Evolutionary conservation across 495 filamentous ascomycete species (phyloP), one percentile per base, ranked within the genome.

Genomic region (Terfezia claveryi): DNA sequence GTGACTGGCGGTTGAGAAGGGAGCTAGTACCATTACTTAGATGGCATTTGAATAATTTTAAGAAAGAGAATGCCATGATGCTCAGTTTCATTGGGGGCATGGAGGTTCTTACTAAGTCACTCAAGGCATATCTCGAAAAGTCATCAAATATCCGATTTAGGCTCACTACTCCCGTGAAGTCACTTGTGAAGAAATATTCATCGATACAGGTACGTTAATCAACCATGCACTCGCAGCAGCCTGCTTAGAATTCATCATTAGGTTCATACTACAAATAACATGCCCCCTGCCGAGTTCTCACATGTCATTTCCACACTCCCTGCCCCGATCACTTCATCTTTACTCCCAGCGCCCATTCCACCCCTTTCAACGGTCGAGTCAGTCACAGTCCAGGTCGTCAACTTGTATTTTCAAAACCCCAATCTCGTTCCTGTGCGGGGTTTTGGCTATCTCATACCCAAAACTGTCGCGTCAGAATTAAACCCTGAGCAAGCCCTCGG

Each of bases 401-500:
- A 95, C 67, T 73, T 99, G 20, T 95, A 81, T 72, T 99, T 79
- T 63, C 64, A 70, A 6, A 72, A 76, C 23, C 76, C 80, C 2
- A 60, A 77, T 20, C 68, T 93, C 37, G 71, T 86, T 23, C 73
- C 71, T 3, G 71, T 76, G 12, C 67, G 69, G 37, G 91, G 92
- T 44, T 93, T 96, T 64, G 91, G 91, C 41, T 96, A 96, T 65
- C 77, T 98, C 23, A 80, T 98, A 41, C 83, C 84, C 1, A 75
- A 76, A 55, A 76, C 80, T 23, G 71, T 92, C 2, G 75, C 81
- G 0, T 70, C 68, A 54, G 74, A 77, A 7, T 71, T 83, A 58
- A 98, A 96, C 65, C 83, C 86, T 2, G 86, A 95, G 64, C 70
- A 76, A 49, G 82, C 81, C 2, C 78, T 99, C 32, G 91, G 91